A percentile compares a stretch with the other conserved stretches of the same genome.
Evolutionary conservation across 768 basidiomycete genomes (phyloP).

Genomic region (Obba rivulosa): DNA sequence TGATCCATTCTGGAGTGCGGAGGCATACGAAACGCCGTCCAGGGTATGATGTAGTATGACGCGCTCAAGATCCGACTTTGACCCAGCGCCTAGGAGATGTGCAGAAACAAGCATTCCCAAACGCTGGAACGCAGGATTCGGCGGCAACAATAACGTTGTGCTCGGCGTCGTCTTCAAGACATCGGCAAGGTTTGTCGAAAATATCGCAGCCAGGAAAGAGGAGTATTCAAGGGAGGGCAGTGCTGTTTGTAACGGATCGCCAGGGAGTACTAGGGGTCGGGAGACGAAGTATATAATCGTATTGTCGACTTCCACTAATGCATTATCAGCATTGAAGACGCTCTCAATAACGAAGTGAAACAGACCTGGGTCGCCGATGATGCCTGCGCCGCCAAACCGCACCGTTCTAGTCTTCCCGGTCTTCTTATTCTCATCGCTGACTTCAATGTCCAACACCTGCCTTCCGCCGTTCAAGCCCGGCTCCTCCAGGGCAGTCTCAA

Average conservation of each 20-base stretch:
- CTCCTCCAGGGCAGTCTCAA: slow-evolving; percentile 77
- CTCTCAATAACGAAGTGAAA: neutral
- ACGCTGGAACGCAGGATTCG: slow-evolving; percentile 82
- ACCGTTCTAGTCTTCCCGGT: slow-evolving; percentile 55
- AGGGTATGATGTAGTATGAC: slow-evolving; percentile 89
- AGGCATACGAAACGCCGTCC: slow-evolving; percentile 67
- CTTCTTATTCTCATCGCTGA: slow-evolving; percentile 38
- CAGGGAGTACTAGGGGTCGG: slow-evolving; percentile 75
- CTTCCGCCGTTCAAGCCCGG: slow-evolving; percentile 60
- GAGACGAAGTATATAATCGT: slow-evolving; percentile 89
- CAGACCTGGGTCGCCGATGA: slow-evolving; percentile 70
- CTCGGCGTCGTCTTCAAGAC: slow-evolving; percentile 56
- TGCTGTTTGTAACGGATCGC: slow-evolving; percentile 74
- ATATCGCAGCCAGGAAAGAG: slow-evolving; percentile 84
- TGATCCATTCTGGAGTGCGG: slow-evolving; percentile 54
- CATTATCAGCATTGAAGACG: slow-evolving; percentile 1
- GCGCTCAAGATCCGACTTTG: slow-evolving; percentile 73
- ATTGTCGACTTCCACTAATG: slow-evolving; percentile 65
- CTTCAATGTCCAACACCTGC: slow-evolving; percentile 68
- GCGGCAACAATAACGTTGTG: slow-evolving; percentile 82
- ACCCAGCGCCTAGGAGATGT: slow-evolving; percentile 75
- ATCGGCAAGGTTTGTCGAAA: slow-evolving; percentile 80
- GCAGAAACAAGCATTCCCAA: slow-evolving; percentile 81
- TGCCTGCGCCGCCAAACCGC: slow-evolving; percentile 77
- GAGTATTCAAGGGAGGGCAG: slow-evolving; percentile 83